Percentiles rank a stretch among this genome's conserved stretches.
phyloP scores from a whole-genome alignment of 352 stramenopile species.

The Globisporangium orthogonon region DNA sequence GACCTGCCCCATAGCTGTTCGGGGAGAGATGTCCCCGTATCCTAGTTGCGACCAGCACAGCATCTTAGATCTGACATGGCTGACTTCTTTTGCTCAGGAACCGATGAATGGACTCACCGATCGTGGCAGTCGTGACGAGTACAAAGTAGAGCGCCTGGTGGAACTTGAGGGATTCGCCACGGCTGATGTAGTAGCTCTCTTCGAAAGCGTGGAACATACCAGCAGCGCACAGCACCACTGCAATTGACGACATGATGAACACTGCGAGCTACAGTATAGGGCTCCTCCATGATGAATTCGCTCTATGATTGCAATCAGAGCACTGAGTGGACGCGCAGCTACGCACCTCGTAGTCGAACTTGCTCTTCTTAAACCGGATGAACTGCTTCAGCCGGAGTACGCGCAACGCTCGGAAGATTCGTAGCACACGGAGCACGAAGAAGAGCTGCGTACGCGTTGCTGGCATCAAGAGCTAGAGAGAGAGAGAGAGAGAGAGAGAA shows the following conservation, averaged over 20 bases:
- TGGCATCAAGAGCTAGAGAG: constrained; percentile 36
- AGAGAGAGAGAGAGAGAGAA: no score
- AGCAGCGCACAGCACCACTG: constrained; percentile 54
- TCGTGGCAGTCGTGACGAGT: constrained; percentile 62
- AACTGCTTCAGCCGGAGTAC: constrained; percentile 53
- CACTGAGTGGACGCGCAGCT: not conserved
- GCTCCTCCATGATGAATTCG: not conserved
- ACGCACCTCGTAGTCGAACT: constrained; percentile 67
- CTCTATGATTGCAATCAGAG: no score
- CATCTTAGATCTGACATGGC: no score
- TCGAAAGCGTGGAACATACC: constrained; percentile 66
- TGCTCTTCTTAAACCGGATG: constrained; percentile 53
- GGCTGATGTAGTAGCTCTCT: constrained; percentile 30
- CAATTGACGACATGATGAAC: constrained; percentile 58
- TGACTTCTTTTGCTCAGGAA: no score
- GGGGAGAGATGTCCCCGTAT: constrained; percentile 60
- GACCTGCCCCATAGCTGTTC: constrained; percentile 42
- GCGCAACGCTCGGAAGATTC: constrained; percentile 60
- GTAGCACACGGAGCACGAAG: constrained; percentile 61
- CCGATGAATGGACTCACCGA: constrained; percentile 26
- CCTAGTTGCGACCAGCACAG: constrained; percentile 16
- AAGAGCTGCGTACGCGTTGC: constrained; percentile 39
- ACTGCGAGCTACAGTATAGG: constrained; percentile 32
- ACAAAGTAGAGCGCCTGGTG: constrained; percentile 74
- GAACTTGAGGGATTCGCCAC: constrained; percentile 31